Conservation (phyloP, 2,329 filamentous ascomycete species). For the Xylaria sp. region DNA sequence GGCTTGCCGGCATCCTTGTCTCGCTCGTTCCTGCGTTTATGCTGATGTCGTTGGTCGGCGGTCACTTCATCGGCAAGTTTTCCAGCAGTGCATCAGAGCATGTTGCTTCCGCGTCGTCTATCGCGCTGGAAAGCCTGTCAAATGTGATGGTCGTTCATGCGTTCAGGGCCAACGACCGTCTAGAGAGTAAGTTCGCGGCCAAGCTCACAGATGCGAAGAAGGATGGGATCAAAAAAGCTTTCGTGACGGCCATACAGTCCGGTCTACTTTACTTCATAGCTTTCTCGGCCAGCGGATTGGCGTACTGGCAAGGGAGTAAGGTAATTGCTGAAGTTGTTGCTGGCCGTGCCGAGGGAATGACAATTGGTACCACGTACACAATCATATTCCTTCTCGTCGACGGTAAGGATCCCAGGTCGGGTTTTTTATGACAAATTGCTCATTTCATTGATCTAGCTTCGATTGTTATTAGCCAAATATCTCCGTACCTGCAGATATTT, state of each 20-base stretch:
- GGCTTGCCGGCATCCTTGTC: slow-evolving; percentile 59
- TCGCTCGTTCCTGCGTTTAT: slow-evolving; percentile 59
- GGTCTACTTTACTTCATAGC: slow-evolving; percentile 69
- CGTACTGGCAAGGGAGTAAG: slow-evolving; percentile 66
- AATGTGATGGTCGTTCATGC: slow-evolving; percentile 59
- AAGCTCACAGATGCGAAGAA: slow-evolving; percentile 49
- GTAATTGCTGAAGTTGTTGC: slow-evolving; percentile 44
- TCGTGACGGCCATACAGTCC: slow-evolving; percentile 57
- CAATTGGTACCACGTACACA: slow-evolving; percentile 58
- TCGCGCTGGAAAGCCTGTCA: slow-evolving; percentile 57
- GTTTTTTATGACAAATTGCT: slow-evolving; percentile 27
- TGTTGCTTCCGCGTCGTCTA: slow-evolving; percentile 55
- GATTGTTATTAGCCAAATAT: slow-evolving; percentile 61
- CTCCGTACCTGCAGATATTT: slow-evolving; percentile 63
- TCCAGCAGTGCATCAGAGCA: slow-evolving; percentile 47
- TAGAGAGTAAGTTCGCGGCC: slow-evolving; percentile 55
- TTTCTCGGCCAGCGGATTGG: slow-evolving; percentile 65
- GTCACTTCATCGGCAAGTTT: slow-evolving; percentile 52
- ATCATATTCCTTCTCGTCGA: slow-evolving; percentile 68
- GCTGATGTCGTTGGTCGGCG: slow-evolving; percentile 56
- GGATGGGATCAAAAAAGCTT: slow-evolving; percentile 59
- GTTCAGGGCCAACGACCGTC: slow-evolving; percentile 53
- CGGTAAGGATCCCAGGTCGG: slow-evolving; percentile 39
- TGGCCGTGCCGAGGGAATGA: slow-evolving; percentile 38
- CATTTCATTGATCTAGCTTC: slow-evolving; percentile 49